phyloP scores from a whole-genome alignment of 1,284 basidiomycete genomes.

The Xanthoconium separans region DNA sequence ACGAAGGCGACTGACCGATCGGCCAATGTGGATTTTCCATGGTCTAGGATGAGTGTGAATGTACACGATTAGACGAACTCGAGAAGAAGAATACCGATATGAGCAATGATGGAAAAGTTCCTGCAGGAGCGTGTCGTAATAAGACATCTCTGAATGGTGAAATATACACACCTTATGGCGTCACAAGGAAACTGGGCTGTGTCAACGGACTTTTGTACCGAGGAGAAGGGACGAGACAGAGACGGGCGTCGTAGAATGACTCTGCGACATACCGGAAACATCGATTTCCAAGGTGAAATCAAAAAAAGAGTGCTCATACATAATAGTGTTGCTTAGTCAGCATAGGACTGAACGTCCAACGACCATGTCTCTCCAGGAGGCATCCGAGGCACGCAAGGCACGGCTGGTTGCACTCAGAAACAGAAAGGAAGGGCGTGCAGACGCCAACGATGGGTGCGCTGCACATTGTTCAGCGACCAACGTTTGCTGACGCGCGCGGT shows the following conservation, averaged over 20 bases:
- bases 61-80: background rate
- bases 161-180: slow-evolving; percentile 59
- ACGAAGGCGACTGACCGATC: slow-evolving; percentile 57
- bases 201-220: slow-evolving; percentile 35
- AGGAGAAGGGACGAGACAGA: slow-evolving; percentile 30
- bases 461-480: slow-evolving; percentile 4
- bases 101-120: slow-evolving; percentile 94
- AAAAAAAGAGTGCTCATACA: background rate
- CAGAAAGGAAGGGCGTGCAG: slow-evolving; percentile 65
- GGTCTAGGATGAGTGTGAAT: slow-evolving; percentile 48
- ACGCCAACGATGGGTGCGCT: slow-evolving; percentile 32
- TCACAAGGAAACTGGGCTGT: slow-evolving; percentile 77
- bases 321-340: slow-evolving; percentile 29
- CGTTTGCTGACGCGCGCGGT: background rate
- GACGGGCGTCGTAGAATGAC: slow-evolving; percentile 26
- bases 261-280: slow-evolving; percentile 41
- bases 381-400: slow-evolving; percentile 83
- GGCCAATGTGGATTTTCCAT: slow-evolving; percentile 91
- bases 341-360: slow-evolving; percentile 2
- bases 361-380: slow-evolving; percentile 78
- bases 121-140: slow-evolving; percentile 38
- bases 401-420: slow-evolving; percentile 80
- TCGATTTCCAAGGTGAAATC: slow-evolving; percentile 12
- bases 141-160: background rate
- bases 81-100: slow-evolving; percentile 61